Conservation (phyloP, 495 filamentous ascomycete genomes). For the Choiromyces venosus region DNA sequence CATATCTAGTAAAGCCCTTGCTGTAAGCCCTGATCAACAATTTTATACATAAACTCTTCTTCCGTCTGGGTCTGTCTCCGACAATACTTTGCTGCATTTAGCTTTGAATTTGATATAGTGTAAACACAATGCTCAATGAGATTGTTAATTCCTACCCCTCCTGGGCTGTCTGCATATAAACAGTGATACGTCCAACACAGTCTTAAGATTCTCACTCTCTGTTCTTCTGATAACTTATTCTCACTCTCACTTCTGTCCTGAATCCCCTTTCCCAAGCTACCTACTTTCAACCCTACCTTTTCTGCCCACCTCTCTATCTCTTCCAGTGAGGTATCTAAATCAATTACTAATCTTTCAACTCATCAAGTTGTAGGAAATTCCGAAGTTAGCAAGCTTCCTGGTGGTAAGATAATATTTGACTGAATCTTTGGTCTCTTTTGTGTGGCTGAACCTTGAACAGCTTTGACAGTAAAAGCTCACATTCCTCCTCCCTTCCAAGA, state of each 20-base stretch:
- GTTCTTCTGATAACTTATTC: too few species aligned
- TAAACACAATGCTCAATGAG: background rate
- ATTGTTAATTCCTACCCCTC: background rate
- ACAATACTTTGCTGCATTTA: background rate
- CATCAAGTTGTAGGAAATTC: background rate
- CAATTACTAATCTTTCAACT: background rate
- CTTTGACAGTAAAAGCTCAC: background rate
- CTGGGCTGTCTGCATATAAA: background rate
- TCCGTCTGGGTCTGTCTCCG: background rate
- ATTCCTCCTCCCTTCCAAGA: background rate
- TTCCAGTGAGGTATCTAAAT: background rate
- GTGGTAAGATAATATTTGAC: background rate
- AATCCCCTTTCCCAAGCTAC: too few species aligned
- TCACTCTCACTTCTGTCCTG: too few species aligned
- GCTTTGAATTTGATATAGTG: background rate
- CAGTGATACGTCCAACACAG: background rate
- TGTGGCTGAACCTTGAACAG: background rate
- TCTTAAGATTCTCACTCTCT: background rate
- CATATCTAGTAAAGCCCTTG: constrained; percentile 2
- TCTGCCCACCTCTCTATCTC: background rate
- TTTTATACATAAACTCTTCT: constrained; percentile 1
- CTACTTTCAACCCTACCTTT: background rate
- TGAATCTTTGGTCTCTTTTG: constrained; percentile 4
- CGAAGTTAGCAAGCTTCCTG: background rate
- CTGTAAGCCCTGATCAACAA: background rate